Evolutionary conservation across 2,329 filamentous ascomycete genomes (phyloP).

Genomic region (Pezicula neosporulosa): DNA sequence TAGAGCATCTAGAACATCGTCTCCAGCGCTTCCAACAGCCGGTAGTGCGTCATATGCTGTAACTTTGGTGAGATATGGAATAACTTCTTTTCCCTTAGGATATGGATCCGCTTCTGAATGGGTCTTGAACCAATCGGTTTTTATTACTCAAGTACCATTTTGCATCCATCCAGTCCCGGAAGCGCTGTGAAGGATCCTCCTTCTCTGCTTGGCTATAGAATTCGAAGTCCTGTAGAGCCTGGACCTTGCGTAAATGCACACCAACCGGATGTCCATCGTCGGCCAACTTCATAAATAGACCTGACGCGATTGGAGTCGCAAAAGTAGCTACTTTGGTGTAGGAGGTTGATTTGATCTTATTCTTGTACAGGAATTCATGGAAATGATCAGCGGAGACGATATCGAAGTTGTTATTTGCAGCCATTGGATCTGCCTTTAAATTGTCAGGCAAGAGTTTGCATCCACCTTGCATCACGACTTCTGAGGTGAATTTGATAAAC

Average conservation of each 20-base stretch:
- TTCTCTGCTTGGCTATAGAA: constrained; percentile 19
- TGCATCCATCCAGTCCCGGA: constrained; percentile 17
- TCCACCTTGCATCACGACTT: constrained; percentile 21
- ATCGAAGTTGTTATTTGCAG: constrained; percentile 23
- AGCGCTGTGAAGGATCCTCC: constrained; percentile 6
- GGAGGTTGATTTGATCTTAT: constrained; percentile 16
- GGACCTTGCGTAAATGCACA: constrained; percentile 15
- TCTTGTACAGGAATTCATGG: constrained; percentile 14
- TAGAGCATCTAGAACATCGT: constrained; percentile 17
- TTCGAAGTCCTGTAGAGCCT: constrained; percentile 16
- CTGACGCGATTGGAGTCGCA: constrained; percentile 12
- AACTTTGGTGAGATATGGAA: constrained; percentile 20
- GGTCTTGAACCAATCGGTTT: constrained; percentile 12
- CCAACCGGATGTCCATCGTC: constrained; percentile 18
- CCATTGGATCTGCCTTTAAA: constrained; percentile 6
- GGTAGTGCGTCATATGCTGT: constrained; percentile 25
- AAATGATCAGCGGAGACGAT: constrained; percentile 12
- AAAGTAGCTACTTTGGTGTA: constrained; percentile 22
- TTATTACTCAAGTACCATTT: constrained; percentile 21
- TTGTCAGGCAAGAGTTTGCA: constrained; percentile 9
- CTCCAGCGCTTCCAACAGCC: constrained; percentile 20
- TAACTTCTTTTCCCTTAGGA: constrained; percentile 15
- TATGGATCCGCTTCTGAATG: constrained; percentile 8
- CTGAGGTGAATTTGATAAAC: constrained; percentile 8
- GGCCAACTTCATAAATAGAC: constrained; percentile 15